Evolutionary conservation across 805 yeast genomes (phyloP).

Genomic region (Metschnikowia sp.): DNA sequence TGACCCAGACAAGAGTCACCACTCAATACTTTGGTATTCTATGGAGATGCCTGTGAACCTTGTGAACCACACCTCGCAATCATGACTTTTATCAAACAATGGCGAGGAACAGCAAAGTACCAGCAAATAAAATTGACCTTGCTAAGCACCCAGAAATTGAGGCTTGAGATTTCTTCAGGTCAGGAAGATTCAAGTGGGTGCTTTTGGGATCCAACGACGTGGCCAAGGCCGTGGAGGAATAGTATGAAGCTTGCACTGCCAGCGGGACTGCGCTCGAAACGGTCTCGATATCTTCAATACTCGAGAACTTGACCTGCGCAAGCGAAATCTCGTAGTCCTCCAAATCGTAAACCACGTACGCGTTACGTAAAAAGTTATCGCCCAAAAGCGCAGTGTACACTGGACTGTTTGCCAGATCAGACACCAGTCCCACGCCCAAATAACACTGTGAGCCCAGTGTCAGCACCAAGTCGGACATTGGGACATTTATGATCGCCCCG

Average conservation of each 20-base stretch:
- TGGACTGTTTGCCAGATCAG: too few species aligned
- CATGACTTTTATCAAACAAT: too few species aligned
- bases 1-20: too few species aligned
- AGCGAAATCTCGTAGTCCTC: slow-evolving; percentile 54
- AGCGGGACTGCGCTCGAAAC: slow-evolving; percentile 46
- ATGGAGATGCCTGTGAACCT: too few species aligned
- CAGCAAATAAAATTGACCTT: too few species aligned
- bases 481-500: slow-evolving; percentile 1
- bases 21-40: too few species aligned
- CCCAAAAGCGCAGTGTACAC: slow-evolving; percentile 50
- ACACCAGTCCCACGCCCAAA: slow-evolving; percentile 16
- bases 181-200: too few species aligned
- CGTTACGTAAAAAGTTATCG: slow-evolving; percentile 58
- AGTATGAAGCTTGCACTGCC: slow-evolving; percentile 46
- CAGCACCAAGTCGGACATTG: slow-evolving; percentile 8
- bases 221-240: slow-evolving; percentile 34
- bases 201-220: background rate
- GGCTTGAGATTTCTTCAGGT: too few species aligned
- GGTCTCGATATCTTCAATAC: slow-evolving; percentile 41
- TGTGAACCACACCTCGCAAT: too few species aligned
- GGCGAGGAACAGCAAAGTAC: too few species aligned
- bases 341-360: slow-evolving; percentile 64
- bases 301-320: slow-evolving; percentile 35
- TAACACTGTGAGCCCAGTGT: slow-evolving; percentile 24
- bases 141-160: too few species aligned